phyloP scores from a whole-genome alignment of 225 moss, liverwort and hornwort genomes.

The Bryoerythrophyllum caledonicum region DNA sequence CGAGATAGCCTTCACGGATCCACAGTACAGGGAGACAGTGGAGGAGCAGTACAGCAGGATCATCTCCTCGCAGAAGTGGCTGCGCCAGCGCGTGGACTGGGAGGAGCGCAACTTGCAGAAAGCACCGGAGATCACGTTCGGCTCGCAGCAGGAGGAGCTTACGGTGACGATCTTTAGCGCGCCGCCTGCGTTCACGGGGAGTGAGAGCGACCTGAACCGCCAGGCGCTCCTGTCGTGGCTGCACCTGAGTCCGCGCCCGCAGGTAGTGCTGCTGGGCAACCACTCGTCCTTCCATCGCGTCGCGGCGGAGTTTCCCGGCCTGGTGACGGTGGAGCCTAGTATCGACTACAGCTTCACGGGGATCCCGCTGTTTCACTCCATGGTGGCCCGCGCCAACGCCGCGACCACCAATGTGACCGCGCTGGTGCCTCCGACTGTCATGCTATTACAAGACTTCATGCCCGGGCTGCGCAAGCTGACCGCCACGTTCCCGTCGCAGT shows the following conservation, averaged over 20 bases:
- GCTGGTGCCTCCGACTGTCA: slow-evolving; percentile 44
- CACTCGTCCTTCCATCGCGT: slow-evolving; percentile 50
- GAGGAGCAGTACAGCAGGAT: slow-evolving; percentile 50
- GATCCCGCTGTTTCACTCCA: slow-evolving; percentile 59
- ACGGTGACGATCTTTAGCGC: slow-evolving; percentile 62
- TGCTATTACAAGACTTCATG: slow-evolving; percentile 67
- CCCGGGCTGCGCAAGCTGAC: slow-evolving; percentile 60
- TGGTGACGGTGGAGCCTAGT: slow-evolving; percentile 56
- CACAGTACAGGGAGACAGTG: slow-evolving; percentile 41
- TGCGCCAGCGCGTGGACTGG: slow-evolving; percentile 52
- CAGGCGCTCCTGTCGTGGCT: slow-evolving; percentile 68
- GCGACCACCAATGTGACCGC: slow-evolving; percentile 51
- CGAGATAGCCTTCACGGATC: slow-evolving; percentile 37
- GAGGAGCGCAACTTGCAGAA: slow-evolving; percentile 43
- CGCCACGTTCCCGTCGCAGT: slow-evolving; percentile 43
- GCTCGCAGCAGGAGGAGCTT: slow-evolving; percentile 36
- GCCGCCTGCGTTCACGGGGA: slow-evolving; percentile 40
- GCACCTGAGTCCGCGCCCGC: slow-evolving; percentile 60
- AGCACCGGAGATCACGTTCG: slow-evolving; percentile 42
- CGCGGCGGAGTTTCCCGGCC: slow-evolving; percentile 52
- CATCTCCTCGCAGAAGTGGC: slow-evolving; percentile 42
- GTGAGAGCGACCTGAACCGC: slow-evolving; percentile 46
- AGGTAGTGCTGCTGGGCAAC: slow-evolving; percentile 55
- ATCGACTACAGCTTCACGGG: slow-evolving; percentile 64
- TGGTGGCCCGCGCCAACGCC: slow-evolving; percentile 56